Conservation (phyloP, 306 rosid genomes). For the Carpinus viminea region DNA sequence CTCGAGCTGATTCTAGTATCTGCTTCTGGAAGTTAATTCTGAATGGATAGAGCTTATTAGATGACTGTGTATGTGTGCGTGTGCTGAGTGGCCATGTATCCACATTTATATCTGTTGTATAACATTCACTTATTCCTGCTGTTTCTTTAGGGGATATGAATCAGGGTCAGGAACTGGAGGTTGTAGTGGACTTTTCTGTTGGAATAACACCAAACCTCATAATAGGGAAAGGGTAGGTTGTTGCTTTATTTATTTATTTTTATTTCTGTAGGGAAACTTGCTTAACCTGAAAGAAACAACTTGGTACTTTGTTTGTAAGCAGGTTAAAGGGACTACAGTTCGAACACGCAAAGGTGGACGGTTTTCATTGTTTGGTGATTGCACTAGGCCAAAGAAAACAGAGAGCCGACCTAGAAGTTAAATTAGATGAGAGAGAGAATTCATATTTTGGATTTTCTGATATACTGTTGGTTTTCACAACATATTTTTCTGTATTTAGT, state of each 20-base stretch:
- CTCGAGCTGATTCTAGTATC: too few species aligned
- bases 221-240: slow-evolving; percentile 65
- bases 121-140: slow-evolving; percentile 14
- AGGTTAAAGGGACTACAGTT: slow-evolving; percentile 63
- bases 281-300: slow-evolving; percentile 16
- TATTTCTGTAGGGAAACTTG: slow-evolving; percentile 3
- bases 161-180: slow-evolving; percentile 71
- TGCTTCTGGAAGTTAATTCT: too few species aligned
- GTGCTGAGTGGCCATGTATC: background rate
- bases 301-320: slow-evolving; percentile 24
- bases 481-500: slow-evolving; percentile 30
- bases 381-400: slow-evolving; percentile 62
- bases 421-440: slow-evolving; percentile 12
- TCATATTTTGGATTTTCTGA: slow-evolving; percentile 24
- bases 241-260: slow-evolving; percentile 1
- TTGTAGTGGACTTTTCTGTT: slow-evolving; percentile 72
- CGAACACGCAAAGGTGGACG: slow-evolving; percentile 52
- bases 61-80: background rate
- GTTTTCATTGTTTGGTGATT: slow-evolving; percentile 70
- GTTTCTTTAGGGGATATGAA: slow-evolving; percentile 71
- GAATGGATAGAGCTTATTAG: too few species aligned
- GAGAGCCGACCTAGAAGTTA: slow-evolving; percentile 45
- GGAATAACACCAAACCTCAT: slow-evolving; percentile 60
- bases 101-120: background rate
- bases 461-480: slow-evolving; percentile 20